Evolutionary conservation across 495 filamentous ascomycete species (phyloP).

Genomic region (Neurospora sp.): DNA sequence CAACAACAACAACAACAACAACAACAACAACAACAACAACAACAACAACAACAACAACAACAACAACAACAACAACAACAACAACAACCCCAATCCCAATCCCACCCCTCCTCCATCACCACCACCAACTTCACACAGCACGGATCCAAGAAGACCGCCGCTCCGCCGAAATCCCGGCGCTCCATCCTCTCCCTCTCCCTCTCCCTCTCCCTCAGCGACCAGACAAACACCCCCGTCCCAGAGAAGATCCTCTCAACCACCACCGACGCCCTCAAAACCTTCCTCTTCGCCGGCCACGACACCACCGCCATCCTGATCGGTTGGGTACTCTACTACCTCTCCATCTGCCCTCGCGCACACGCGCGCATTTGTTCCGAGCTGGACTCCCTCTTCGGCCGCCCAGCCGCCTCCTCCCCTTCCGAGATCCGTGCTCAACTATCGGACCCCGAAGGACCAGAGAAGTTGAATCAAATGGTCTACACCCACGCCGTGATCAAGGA

Average conservation of each 20-base stretch:
- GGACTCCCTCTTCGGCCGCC: constrained; percentile 30
- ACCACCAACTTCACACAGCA: not conserved
- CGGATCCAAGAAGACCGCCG: not conserved
- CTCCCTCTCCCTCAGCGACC: constrained; percentile 17
- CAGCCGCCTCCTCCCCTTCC: constrained; percentile 12
- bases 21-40: too few relatives aligned
- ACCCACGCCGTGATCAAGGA: constrained; percentile 45
- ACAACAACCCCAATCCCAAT: not conserved
- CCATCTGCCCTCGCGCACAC: constrained; percentile 30
- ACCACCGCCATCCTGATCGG: constrained; percentile 32
- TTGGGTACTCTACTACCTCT: constrained; percentile 39
- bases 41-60: too few relatives aligned
- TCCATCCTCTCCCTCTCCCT: constrained; percentile 26
- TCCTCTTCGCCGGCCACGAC: constrained; percentile 42
- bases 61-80: too few relatives aligned
- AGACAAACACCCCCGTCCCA: not conserved
- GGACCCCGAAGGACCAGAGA: constrained; percentile 27
- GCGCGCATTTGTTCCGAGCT: constrained; percentile 35
- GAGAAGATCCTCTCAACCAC: constrained; percentile 11
- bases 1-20: too few relatives aligned
- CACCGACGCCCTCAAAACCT: constrained; percentile 30
- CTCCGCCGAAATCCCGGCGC: constrained; percentile 7
- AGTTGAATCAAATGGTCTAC: constrained; percentile 33
- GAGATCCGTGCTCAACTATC: constrained; percentile 14
- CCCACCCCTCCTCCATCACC: not conserved